Percentiles rank a stretch among this genome's conserved stretches.
Evolutionary conservation across 805 yeast species (phyloP).

Genomic region (Yamadazyma scolyti): DNA sequence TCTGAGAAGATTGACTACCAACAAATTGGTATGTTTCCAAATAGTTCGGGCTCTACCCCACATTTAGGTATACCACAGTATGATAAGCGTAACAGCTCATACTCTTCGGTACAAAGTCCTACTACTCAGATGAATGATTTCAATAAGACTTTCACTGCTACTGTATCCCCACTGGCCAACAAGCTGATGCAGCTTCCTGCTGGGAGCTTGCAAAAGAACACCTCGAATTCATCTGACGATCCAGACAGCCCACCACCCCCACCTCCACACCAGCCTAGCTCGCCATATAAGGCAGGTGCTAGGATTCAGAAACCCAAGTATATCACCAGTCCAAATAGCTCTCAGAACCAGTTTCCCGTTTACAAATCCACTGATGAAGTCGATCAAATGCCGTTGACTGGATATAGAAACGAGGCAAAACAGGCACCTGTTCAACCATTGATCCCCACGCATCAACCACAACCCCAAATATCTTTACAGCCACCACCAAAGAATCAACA

Average conservation of each 20-base stretch:
- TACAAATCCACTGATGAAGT: constrained; percentile 6
- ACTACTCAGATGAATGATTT: constrained; percentile 41
- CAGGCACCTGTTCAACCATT: constrained; percentile 6
- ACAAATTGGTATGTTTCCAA: constrained; percentile 14
- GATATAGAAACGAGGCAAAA: constrained; percentile 7
- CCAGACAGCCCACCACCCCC: constrained; percentile 19
- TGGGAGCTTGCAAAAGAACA: no score
- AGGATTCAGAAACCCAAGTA: constrained; percentile 24
- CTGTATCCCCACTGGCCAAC: constrained; percentile 8
- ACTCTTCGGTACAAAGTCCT: constrained; percentile 40
- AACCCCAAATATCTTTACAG: neutral
- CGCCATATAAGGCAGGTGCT: constrained; percentile 8
- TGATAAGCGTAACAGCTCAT: constrained; percentile 27
- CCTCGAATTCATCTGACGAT: constrained; percentile 10
- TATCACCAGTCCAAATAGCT: constrained; percentile 28
- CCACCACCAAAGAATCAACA: constrained; percentile 1
- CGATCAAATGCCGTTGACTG: constrained; percentile 6
- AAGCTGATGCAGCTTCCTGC: constrained; percentile 2
- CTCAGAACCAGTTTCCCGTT: constrained; percentile 21
- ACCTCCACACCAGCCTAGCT: constrained; percentile 19
- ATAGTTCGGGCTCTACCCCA: constrained; percentile 1
- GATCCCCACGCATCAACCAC: constrained; percentile 8
- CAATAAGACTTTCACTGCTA: constrained; percentile 29
- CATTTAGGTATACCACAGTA: constrained; percentile 11
- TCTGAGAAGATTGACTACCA: constrained; percentile 18